These are phyloP conservation scores for Pseudogymnoascus pannorum DNA, from an alignment of 2,329 filamentous ascomycete genomes.

Conservation along the genomic window DNA sequence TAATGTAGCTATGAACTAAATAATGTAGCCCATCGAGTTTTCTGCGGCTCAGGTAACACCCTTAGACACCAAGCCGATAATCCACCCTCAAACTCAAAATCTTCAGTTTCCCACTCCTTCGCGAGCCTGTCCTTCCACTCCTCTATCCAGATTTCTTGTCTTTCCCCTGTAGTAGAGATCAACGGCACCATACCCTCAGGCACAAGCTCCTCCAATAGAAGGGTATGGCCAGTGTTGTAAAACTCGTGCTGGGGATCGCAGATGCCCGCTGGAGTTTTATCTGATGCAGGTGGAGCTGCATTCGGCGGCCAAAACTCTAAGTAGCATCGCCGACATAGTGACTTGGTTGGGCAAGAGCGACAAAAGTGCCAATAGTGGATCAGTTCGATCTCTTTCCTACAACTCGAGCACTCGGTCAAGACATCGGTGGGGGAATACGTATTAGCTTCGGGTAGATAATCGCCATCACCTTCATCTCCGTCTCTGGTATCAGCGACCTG, in stretches of 20 bases:
- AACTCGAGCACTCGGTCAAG: neutral
- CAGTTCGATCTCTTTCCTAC: neutral
- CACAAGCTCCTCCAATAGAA: neutral
- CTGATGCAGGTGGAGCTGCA: neutral
- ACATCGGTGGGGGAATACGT: neutral
- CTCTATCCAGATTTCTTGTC: neutral
- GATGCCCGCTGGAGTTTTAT: neutral
- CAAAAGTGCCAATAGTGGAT: neutral
- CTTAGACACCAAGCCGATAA: constrained; percentile 1
- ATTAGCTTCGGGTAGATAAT: neutral
- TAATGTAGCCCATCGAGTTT: neutral
- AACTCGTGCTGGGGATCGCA: neutral
- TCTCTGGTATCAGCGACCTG: neutral
- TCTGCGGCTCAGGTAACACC: neutral
- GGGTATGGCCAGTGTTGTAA: neutral
- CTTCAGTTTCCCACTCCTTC: neutral
- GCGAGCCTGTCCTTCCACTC: neutral
- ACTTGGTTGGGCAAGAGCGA: neutral
- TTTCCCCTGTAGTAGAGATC: neutral
- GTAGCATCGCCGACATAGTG: neutral
- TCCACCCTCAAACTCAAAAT: neutral
- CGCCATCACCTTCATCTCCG: neutral
- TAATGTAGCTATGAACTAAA: neutral
- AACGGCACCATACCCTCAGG: neutral
- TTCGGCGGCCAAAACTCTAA: neutral